These are phyloP conservation scores for Scenedesmus sp. DNA, from an alignment of 163 green algal species.

Conservation along the genomic window DNA sequence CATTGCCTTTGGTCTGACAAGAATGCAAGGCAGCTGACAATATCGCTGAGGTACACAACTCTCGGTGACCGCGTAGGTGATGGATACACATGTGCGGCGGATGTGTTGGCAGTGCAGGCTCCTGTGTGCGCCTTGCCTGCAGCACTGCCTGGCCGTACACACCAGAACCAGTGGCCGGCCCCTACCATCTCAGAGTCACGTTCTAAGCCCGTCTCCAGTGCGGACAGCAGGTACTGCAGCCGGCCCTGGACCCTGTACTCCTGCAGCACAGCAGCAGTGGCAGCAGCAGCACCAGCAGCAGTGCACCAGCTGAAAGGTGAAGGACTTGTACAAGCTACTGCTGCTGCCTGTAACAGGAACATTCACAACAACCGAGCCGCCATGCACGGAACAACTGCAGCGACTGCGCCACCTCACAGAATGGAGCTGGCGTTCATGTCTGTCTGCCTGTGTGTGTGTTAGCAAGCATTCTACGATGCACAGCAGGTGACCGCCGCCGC, in stretches of 20 bases:
- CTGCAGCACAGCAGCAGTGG: conserved; percentile 11
- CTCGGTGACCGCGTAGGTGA: not conserved
- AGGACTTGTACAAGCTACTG: not conserved
- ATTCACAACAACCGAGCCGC: too few species aligned
- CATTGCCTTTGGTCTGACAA: too few species aligned
- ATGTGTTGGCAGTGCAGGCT: not conserved
- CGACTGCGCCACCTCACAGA: too few species aligned
- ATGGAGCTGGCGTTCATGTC: too few species aligned
- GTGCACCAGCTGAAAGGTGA: not conserved
- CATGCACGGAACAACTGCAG: too few species aligned
- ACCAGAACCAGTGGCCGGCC: not conserved
- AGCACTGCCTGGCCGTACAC: not conserved
- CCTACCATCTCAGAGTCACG: not conserved
- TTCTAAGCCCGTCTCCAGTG: conserved; percentile 11
- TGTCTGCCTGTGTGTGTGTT: too few species aligned
- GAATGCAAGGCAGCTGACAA: too few species aligned
- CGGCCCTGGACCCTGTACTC: not conserved
- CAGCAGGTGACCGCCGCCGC: too few species aligned
- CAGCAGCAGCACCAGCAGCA: not conserved
- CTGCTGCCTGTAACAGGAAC: too few species aligned
- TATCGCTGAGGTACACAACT: not conserved
- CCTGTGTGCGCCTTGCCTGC: not conserved
- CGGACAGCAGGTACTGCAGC: not conserved
- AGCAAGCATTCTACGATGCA: too few species aligned
- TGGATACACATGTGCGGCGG: not conserved